phyloP scores from a whole-genome alignment of 1,284 basidiomycete species.

The Fistulinella staudtii region DNA sequence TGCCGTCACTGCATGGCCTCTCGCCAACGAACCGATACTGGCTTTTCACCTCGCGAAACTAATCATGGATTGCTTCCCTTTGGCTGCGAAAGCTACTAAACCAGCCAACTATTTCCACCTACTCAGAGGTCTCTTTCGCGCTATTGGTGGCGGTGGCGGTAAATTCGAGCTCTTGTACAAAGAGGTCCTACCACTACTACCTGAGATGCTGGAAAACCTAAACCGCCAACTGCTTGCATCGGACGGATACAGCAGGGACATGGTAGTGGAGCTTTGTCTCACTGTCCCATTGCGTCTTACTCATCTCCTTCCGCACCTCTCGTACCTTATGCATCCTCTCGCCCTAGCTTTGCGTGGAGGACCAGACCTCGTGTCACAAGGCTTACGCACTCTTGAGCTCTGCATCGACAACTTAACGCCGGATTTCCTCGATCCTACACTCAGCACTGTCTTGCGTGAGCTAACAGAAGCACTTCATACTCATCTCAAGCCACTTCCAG shows the following conservation, averaged over 20 bases:
- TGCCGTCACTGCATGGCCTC: conserved; percentile 80
- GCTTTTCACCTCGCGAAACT: conserved; percentile 91
- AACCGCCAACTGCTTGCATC: conserved; percentile 87
- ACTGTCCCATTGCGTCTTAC: conserved; percentile 96
- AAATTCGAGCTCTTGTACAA: conserved; percentile 95
- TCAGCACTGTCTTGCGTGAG: conserved; percentile 89
- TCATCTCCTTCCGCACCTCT: conserved; percentile 92
- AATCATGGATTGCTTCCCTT: conserved; percentile 95
- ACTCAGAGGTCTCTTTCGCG: conserved; percentile 92
- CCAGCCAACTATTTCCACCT: conserved; percentile 94
- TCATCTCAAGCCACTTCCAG: conserved; percentile 88
- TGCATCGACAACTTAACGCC: conserved; percentile 99
- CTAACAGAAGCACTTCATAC: conserved; percentile 93
- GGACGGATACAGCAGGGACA: conserved; percentile 73
- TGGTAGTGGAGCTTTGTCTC: conserved; percentile 96
- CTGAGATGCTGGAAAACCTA: conserved; percentile 95
- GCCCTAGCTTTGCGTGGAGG: conserved; percentile 88
- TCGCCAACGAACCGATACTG: conserved; percentile 85
- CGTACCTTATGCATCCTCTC: conserved; percentile 95
- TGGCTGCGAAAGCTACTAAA: conserved; percentile 88
- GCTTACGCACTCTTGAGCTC: conserved; percentile 94
- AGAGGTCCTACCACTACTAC: conserved; percentile 92
- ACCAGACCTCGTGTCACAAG: conserved; percentile 92
- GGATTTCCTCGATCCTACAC: conserved; percentile 96
- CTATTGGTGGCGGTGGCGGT: conserved; percentile 93